Evolutionary conservation across 768 basidiomycete species (phyloP).

Genomic region (Botryobasidium botryosum): DNA sequence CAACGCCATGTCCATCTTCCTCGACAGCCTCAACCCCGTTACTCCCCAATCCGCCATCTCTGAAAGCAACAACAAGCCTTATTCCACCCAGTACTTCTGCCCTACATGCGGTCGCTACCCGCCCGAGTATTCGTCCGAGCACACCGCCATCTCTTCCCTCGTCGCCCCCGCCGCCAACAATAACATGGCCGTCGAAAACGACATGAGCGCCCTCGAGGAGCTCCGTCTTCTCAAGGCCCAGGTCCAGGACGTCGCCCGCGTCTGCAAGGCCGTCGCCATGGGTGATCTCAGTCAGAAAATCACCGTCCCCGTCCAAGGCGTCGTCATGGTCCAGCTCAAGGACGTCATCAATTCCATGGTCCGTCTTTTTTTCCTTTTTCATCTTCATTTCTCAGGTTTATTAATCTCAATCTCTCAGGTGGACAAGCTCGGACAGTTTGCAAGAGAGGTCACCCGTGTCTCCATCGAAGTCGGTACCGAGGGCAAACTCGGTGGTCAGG

Average conservation of each 20-base stretch:
- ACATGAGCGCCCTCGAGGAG: constrained; percentile 59
- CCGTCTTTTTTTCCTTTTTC: constrained; percentile 7
- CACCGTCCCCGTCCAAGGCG: constrained; percentile 59
- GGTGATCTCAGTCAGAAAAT: constrained; percentile 68
- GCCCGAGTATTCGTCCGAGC: constrained; percentile 20
- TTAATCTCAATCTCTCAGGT: constrained; percentile 24
- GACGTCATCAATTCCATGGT: constrained; percentile 61
- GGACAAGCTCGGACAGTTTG: constrained; percentile 68
- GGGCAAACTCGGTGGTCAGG: constrained; percentile 81
- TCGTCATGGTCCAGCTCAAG: constrained; percentile 67
- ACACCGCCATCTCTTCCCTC: constrained; percentile 40
- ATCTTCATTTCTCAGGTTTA: background rate
- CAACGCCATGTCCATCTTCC: constrained; percentile 30
- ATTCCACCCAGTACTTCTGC: constrained; percentile 25
- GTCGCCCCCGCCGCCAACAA: constrained; percentile 22
- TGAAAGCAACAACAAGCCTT: background rate
- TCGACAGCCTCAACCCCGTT: constrained; percentile 29
- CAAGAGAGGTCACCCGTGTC: constrained; percentile 45
- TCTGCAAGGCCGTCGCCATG: constrained; percentile 63
- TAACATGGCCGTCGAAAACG: constrained; percentile 30
- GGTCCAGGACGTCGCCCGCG: constrained; percentile 65
- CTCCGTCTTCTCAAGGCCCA: constrained; percentile 66
- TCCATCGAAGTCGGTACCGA: constrained; percentile 83
- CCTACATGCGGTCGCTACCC: constrained; percentile 29
- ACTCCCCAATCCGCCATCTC: background rate